Conservation (phyloP, 2,329 filamentous ascomycete species). For the Alternaria panax region DNA sequence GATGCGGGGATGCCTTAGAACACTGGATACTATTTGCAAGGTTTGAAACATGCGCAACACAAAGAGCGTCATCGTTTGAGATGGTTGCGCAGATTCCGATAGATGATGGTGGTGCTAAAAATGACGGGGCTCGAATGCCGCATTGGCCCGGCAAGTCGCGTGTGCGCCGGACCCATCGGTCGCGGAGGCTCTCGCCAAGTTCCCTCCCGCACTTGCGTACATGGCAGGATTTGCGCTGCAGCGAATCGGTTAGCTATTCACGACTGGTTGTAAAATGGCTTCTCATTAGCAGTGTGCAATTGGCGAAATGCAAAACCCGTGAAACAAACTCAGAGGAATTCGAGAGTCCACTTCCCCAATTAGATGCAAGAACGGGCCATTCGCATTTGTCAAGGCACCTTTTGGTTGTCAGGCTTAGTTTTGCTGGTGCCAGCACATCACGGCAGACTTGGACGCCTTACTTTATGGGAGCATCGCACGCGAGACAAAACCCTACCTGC, state of each 20-base stretch:
- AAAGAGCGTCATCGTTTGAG: conserved; percentile 1
- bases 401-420: not conserved
- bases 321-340: not conserved
- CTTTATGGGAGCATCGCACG: not conserved
- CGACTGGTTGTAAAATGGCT: not conserved
- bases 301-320: not conserved
- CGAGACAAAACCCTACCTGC: not conserved
- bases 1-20: conserved; percentile 7
- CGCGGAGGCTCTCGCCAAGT: conserved; percentile 4
- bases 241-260: conserved; percentile 6
- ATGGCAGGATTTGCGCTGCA: not conserved
- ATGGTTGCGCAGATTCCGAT: not conserved
- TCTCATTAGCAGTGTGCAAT: not conserved
- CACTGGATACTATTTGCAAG: not conserved
- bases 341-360: not conserved
- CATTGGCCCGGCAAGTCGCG: conserved; percentile 2
- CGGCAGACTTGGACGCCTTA: not conserved
- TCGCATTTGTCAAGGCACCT: not conserved
- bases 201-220: conserved; percentile 8
- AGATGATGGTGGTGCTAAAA: not conserved
- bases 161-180: conserved; percentile 13
- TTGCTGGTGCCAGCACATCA: conserved; percentile 24
- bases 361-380: not conserved
- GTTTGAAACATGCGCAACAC: conserved; percentile 7
- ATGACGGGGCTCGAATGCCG: not conserved